Evolutionary conservation across 2,329 filamentous ascomycete species (phyloP), one percentile per base, ranked within the genome.

Genomic region (Cladophialophora exuberans): DNA sequence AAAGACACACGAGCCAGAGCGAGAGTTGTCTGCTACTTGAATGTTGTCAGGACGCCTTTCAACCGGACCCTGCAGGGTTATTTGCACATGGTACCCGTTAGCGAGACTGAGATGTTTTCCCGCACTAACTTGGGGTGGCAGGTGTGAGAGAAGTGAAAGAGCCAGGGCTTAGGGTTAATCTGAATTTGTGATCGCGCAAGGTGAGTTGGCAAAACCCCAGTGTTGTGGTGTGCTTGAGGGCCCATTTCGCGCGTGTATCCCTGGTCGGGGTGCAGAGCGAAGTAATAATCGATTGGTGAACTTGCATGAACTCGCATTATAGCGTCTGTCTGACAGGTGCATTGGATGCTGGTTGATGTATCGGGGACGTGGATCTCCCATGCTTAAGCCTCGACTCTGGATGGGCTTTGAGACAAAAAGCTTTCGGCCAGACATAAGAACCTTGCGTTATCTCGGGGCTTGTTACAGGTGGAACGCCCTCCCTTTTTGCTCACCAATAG

Each of bases 81-180:
- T 56, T 4, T 20, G 35, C 35, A 52, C 47, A 36, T 54, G 31
- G 51, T 23, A 22, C 28, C 7, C 31, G 33, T 23, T 54, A 39
- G 46, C 46, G 46, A 47, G 46, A 52, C 43, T 30, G 52, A 28
- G 47, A 52, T 56, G 22, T 10, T 17, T 39, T 48, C 33, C n/a
- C 39, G 47, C 46, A 15, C 44, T 56, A 41, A 11, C 52, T 52
- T 43, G 26, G 47, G 38, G 30, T 18, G 43, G 45, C 48, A 53
- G 48, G 41, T 36, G 39, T 25, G 43, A 57, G 20, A 28, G 36
- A 9, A 30, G 46, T 22, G 25, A 44, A 23, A 15, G 46, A 28
- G 35, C 46, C 33, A 49, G 46, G 33, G 46, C 23, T n/a, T 30
- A 35, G 30, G 11, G 33, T 39, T 38, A 30, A 35, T 25, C 23